Base-by-base conservation (phyloP, 2,329 filamentous ascomycete species). In the Beauveria scarabaeidicola region DNA sequence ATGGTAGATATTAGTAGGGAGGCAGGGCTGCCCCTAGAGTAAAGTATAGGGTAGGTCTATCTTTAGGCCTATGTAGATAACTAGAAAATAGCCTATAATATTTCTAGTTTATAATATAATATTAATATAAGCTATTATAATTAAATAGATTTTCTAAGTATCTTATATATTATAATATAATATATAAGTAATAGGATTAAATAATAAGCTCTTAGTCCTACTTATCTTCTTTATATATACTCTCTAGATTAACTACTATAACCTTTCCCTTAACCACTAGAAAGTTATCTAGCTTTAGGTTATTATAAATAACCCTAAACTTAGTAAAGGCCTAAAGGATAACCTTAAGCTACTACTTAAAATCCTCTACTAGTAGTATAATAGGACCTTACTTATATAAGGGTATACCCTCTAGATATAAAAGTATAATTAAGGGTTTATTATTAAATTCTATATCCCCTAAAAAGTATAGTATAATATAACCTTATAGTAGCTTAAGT, bases 261-360 rank as follows among this genome's bases (percentile, higher is more conserved):
- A 41, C 50, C 50, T 25, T 52, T 40, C 50, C 50, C 50, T 52
- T 41, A 13, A 52, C 36, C 11, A 52, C 19, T 9, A 52, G 50
- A 52, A 52, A 52, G 32, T 52, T 41, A 38, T 52, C 50, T 41
- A 52, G 50, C 50, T 52, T 52, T 52, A 15, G 23, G 19, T 52
- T 19, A 52, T 52, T 23, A 52, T 40, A 27, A 25, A 52, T 41
- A 25, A 41, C 19, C 32, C 50, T 19, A 41, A 25, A 41, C 4
- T 40, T 41, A 8, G 50, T 52, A 41, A 52, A 52, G 19, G 32
- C 36, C 21, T 19, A 19, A 9, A 41, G 32, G 19, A 40, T n/a
- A 52, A 10, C 2, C 19, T 41, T 19, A 21, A 52, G 32, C 32
- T 52, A 19, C 10, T 3, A 19, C 50, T 52, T 6, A n/a, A 52